Evolutionary conservation across 1,284 basidiomycete species (phyloP).

Genomic region (Tetrapyrgos nigripes): DNA sequence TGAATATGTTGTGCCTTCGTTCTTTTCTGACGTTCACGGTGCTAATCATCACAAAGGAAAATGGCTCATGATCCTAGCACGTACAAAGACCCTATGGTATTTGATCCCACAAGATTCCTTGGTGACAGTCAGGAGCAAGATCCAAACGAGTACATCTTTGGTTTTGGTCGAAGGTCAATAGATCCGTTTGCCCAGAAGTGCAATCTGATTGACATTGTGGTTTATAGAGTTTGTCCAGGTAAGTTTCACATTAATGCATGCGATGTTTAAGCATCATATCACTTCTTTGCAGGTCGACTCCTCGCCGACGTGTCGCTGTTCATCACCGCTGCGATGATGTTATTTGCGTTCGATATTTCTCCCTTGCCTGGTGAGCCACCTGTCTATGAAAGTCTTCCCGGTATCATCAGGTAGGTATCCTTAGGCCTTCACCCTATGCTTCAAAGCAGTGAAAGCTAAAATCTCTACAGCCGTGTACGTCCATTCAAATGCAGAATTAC

Average conservation of each 20-base stretch:
- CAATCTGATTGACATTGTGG: neutral
- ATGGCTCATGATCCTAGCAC: conserved; percentile 3
- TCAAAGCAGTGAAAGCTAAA: no score
- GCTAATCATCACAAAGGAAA: neutral
- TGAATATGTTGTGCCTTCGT: neutral
- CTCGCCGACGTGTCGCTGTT: neutral
- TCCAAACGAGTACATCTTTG: conserved; percentile 4
- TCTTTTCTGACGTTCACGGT: neutral
- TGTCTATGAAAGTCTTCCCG: neutral
- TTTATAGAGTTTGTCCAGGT: neutral
- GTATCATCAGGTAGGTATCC: neutral
- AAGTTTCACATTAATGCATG: neutral
- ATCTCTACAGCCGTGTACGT: neutral
- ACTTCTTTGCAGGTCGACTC: neutral
- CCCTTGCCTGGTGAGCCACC: neutral
- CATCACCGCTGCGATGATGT: neutral
- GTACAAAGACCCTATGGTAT: conserved; percentile 4
- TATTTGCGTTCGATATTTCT: neutral
- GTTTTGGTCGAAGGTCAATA: conserved; percentile 8
- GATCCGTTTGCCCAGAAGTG: neutral
- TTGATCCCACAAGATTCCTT: conserved; percentile 2
- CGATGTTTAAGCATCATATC: neutral
- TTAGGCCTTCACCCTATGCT: no score
- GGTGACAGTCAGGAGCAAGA: neutral
- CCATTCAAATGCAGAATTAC: neutral